Percentiles rank a stretch among this genome's conserved stretches.
Conservation (phyloP, 2,329 filamentous ascomycete species). For the Nemania sp. region DNA sequence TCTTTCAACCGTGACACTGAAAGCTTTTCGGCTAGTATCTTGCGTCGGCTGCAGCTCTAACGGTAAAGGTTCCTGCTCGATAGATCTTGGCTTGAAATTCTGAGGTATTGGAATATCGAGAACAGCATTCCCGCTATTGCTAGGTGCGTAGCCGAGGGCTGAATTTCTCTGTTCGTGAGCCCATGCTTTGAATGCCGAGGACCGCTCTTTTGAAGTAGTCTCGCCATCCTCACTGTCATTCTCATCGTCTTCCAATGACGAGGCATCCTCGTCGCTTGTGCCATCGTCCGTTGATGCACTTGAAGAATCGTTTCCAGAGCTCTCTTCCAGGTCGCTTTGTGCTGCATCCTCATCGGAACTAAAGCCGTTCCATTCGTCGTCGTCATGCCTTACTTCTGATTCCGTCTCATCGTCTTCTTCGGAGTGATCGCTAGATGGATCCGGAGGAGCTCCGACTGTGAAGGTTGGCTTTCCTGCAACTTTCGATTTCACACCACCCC, state of each 20-base stretch:
- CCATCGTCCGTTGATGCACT: slow-evolving; percentile 33
- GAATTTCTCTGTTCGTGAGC: slow-evolving; percentile 84
- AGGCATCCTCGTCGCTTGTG: slow-evolving; percentile 34
- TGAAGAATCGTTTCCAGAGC: slow-evolving; percentile 36
- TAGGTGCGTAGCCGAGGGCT: slow-evolving; percentile 67
- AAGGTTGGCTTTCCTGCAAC: slow-evolving; percentile 46
- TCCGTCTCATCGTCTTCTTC: slow-evolving; percentile 15
- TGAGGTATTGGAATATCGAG: slow-evolving; percentile 58
- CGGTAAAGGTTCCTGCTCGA: slow-evolving; percentile 73
- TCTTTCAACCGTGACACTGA: slow-evolving; percentile 72
- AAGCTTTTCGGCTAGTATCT: slow-evolving; percentile 70
- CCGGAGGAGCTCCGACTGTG: slow-evolving; percentile 1
- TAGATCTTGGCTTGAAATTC: slow-evolving; percentile 67
- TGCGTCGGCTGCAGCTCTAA: slow-evolving; percentile 64
- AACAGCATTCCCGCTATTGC: slow-evolving; percentile 46
- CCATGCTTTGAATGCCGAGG: slow-evolving; percentile 89
- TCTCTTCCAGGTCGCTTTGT: slow-evolving; percentile 34
- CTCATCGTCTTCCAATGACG: slow-evolving; percentile 39
- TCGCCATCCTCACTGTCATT: slow-evolving; percentile 39
- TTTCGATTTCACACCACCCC: slow-evolving; percentile 63
- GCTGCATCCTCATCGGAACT: slow-evolving; percentile 48
- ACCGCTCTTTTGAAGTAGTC: slow-evolving; percentile 44
- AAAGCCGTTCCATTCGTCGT: slow-evolving; percentile 66
- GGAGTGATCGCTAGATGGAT: slow-evolving; percentile 33
- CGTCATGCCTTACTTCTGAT: slow-evolving; percentile 41